Base-by-base conservation (phyloP, 371 early-diverging fungal genomes). In the Dinochytrium kinnereticum region DNA sequence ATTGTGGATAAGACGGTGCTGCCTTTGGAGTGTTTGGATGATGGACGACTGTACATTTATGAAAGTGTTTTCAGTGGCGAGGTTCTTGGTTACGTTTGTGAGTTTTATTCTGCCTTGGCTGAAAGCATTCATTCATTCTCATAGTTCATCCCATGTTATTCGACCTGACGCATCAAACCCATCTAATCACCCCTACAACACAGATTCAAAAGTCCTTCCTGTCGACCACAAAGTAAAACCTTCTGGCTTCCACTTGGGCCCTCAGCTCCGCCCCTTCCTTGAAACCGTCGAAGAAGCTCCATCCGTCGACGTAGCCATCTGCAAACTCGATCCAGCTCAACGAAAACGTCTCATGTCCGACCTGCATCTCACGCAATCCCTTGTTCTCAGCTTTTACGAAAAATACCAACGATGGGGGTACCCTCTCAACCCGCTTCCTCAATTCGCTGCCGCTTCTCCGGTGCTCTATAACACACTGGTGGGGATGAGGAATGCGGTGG, bases 21-120 rank as follows among this genome's bases (percentile, higher is more conserved):
- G 17, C 73, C 73, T 5, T 61, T 78, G 21, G 69, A 65, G 17
- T 76, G 76, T 37, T 37, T 81, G 50, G 76, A 74, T 51, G 74
- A 64, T 5, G 76, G 76, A 5, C 72, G 70, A 39, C 53, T 81
- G 57, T 81, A 81, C 61, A 17, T 81, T 34, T 81, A 78, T 71
- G 78, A 81, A 57, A 73, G 73, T 15, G 69, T 78, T 21, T 76
- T 78, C 55, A 67, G 66, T 1, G 78, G 81, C 5, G 13, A 51
- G 33, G 76, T 76, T 1, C 68, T 65, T 24, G 72, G 72, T 0
- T 76, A 72, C 37, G 38, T 59, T 39, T 76, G 65, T 65, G 53
- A 65, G 73, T 57, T 19, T n/a, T n/a, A n/a, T n/a, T n/a, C n/a
- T n/a, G n/a, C n/a, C n/a, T n/a, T n/a, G n/a, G n/a, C n/a, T n/a